Evolutionary conservation across 2,329 filamentous ascomycete species (phyloP), one percentile per base, ranked within the genome.

Genomic region (Pestalotiopsis sp.): DNA sequence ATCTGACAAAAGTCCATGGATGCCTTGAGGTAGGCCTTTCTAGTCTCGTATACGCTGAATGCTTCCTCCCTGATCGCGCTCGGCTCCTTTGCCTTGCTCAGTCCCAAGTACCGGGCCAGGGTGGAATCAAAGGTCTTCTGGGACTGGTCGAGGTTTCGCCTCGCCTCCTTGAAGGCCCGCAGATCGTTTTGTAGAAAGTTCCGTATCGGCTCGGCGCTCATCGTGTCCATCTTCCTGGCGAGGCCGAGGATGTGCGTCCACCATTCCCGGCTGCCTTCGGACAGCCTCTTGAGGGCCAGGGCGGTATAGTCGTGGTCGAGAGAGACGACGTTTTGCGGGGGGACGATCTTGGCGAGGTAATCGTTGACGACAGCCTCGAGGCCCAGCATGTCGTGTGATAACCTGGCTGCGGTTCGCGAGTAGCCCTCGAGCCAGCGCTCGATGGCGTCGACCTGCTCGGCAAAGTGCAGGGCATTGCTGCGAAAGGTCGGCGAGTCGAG

Each of bases 401-500:
- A 80, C 75, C 85, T 88, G 60, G 84, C 81, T 9, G 86, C 86
- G 60, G 85, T 83, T 70, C 81, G 82, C 61, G 84, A 81, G 71
- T 88, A 88, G 65, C 81, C 82, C 56, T 87, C 94, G 38, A 99
- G 92, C 96, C 96, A 99, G 85, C 89, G 90, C 80, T 98, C 96
- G 68, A 98, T 88, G 67, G 89, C 87, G 72, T 98, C 96, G 75
- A 97, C 89, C 82, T 99, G 95, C 72, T 98, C 96, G 70, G 89
- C 87, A 77, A 97, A 97, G 81, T 98, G 94, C 60, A 92, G 83
- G 56, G 93, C 89, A 24, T 93, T 93, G 60, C 94, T 93, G 71
- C 96, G 93, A 79, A 98, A 98, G 44, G 94, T 97, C 30, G 96
- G 96, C 52, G 94, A 98, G 81, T 99, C 96, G 82, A 98, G 92